Base-by-base conservation (phyloP, 2,329 filamentous ascomycete genomes). In the Neonectria punicea region DNA sequence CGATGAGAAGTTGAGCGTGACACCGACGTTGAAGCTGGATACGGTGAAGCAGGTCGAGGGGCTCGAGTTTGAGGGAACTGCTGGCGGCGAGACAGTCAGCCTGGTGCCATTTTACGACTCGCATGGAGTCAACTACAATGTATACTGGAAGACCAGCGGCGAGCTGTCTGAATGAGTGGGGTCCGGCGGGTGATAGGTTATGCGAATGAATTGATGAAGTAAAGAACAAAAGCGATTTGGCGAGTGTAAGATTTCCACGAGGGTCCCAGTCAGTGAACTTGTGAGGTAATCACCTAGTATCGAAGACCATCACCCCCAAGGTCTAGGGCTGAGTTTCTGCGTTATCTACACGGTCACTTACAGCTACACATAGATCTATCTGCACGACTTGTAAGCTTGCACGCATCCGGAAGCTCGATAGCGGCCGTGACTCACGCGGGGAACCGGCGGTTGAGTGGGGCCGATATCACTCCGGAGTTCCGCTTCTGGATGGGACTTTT, bases 81-180 rank as follows among this genome's bases (percentile, higher is more conserved):
- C 78, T 0, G 72, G 70, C 20, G 77, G 74, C 0, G 63, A 75
- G 46, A 67, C 65, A 1, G 77, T 82, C 0, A 69, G 65, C 1
- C 62, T 83, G n/a, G 73, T 70, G 2, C 78, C 81, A 1, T 83
- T 81, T 56, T 82, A 81, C 22, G 77, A 83, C 53, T 79, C 80
- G 0, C 79, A 82, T 11, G 79, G 74, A 0, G 77, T 79, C 30
- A 82, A 82, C 57, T 83, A 83, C 43, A 80, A 80, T 28, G 79
- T 81, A 9, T 83, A 83, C 53, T 83, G 80, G 81, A 74, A 67
- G 60, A 32, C 68, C 0, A 58, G 54, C 14, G 70, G 72, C 0
- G 53, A 49, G 14, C 22, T 71, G 14, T 36, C 44, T 50, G 51
- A n/a, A n/a, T 51, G 36, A 62, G 7, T 7, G n/a, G 49, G 28